A percentile compares a stretch with the other conserved stretches of the same genome.
Conservation (phyloP, 441 rosid species). For the Euphorbia corollata region DNA sequence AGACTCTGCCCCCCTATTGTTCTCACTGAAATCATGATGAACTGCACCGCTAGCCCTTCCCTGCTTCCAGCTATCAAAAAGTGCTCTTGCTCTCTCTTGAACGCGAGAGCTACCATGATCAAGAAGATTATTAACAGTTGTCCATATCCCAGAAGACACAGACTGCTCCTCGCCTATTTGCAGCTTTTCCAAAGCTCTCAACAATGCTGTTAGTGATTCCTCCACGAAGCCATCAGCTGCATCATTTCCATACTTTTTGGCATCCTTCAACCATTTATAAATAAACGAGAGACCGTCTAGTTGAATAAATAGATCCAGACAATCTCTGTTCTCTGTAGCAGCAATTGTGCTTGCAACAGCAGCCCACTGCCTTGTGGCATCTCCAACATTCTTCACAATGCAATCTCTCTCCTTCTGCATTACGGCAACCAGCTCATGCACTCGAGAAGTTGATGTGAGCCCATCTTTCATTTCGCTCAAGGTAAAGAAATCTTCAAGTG, state of each 20-base stretch:
- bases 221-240: conserved; percentile 51
- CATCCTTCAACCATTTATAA: conserved; percentile 72
- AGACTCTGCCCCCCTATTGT: conserved; percentile 31
- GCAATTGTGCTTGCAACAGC: conserved; percentile 81
- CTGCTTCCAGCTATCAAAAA: conserved; percentile 58
- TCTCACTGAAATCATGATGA: conserved; percentile 23
- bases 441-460: conserved; percentile 62
- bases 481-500: conserved; percentile 90
- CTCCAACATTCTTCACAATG: conserved; percentile 55
- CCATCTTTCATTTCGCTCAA: conserved; percentile 92
- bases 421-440: conserved; percentile 63
- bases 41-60: conserved; percentile 28
- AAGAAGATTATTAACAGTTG: conserved; percentile 57
- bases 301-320: conserved; percentile 81
- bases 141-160: conserved; percentile 74
- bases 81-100: conserved; percentile 64
- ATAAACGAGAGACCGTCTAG: conserved; percentile 77
- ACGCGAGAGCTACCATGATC: conserved; percentile 54
- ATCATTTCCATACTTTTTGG: conserved; percentile 38
- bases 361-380: conserved; percentile 83
- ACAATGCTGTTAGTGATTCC: conserved; percentile 63
- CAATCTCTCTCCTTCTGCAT: conserved; percentile 67
- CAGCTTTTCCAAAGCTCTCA: conserved; percentile 70
- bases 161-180: conserved; percentile 56
- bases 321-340: conserved; percentile 77